Base-by-base conservation (phyloP, 176 grass and related monocot genomes). In the Oryza meridionalis region DNA sequence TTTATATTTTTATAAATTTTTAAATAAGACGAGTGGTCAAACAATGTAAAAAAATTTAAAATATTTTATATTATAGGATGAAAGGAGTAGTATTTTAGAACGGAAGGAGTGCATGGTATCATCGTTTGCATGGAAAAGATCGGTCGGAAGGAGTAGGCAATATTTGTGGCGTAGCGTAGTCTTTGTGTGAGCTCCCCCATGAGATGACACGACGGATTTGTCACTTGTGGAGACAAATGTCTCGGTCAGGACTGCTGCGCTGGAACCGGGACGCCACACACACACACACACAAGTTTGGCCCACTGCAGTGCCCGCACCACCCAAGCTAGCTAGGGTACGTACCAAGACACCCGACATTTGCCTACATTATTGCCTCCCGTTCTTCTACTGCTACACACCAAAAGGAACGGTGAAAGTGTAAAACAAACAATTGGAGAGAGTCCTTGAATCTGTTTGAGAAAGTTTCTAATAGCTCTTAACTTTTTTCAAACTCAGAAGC, bases 181-280 rank as follows among this genome's bases (percentile, higher is more conserved):
- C 75, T 31, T 44, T 24, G 5, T 19, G 61, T 40, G 72, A 61
- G 58, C 45, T 33, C 19, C 25, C 7, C 6, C 49, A 77, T 46
- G 32, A 43, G 26, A 53, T 69, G 64, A 70, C 83, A 46, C 15
- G 66, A 78, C 15, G 37, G 17, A 46, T 59, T 81, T n/a, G 37
- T 31, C 83, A 37, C 2, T 46, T 47, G 24, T 3, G 66, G 66
- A 44, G 65, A 45, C 73, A 31, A 69, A 6, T 4, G 47, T 77
- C 83, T 10, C 22, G 24, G 24, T 77, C 49, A 85, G 24, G 51
- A 61, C 50, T 32, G 17, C 5, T 77, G 37, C 35, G 19, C 67
- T 70, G 21, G n/a, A 70, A 70, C 67, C 32, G 32, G n/a, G 31
- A 3, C 15, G 21, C 4, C 15, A 32, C 40, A 31, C 29, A 31